These are phyloP conservation scores for Nicotiana sylvestris DNA, from an alignment of 257 asterid species.

Conservation along the genomic window DNA sequence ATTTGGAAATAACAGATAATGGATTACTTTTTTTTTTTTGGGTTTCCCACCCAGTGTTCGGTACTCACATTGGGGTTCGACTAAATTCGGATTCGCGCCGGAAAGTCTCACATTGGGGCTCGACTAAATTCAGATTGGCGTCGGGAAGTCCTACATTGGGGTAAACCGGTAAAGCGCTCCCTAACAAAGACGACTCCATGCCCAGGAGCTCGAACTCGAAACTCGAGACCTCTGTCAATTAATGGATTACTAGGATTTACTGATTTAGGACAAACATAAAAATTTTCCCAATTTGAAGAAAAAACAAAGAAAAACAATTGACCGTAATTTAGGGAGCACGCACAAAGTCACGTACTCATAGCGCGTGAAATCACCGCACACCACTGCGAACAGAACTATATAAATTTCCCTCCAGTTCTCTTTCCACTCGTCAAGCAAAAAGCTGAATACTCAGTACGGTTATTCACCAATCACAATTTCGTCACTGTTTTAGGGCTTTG, in stretches of 20 bases:
- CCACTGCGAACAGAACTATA: not conserved
- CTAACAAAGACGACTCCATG: too few species aligned
- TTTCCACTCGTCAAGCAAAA: not conserved
- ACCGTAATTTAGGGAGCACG: not conserved
- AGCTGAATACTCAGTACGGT: not conserved
- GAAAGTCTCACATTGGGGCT: too few species aligned
- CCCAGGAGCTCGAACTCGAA: too few species aligned
- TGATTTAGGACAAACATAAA: not conserved
- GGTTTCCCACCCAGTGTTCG: too few species aligned
- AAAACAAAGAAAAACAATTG: not conserved
- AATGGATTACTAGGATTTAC: not conserved
- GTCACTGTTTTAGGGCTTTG: not conserved
- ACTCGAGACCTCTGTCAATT: too few species aligned
- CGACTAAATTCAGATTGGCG: too few species aligned
- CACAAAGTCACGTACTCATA: not conserved
- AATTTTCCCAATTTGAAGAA: not conserved
- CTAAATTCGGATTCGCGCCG: too few species aligned
- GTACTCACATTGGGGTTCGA: too few species aligned
- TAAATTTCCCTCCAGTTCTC: not conserved
- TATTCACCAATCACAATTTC: not conserved
- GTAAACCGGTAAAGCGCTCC: too few species aligned
- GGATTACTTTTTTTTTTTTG: too few species aligned
- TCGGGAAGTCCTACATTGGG: too few species aligned
- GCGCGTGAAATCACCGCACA: not conserved
- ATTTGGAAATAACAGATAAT: not conserved